A percentile compares a stretch with the other conserved stretches of the same genome.
phyloP scores from a whole-genome alignment of 805 yeast genomes.

The Candida dendrica region DNA sequence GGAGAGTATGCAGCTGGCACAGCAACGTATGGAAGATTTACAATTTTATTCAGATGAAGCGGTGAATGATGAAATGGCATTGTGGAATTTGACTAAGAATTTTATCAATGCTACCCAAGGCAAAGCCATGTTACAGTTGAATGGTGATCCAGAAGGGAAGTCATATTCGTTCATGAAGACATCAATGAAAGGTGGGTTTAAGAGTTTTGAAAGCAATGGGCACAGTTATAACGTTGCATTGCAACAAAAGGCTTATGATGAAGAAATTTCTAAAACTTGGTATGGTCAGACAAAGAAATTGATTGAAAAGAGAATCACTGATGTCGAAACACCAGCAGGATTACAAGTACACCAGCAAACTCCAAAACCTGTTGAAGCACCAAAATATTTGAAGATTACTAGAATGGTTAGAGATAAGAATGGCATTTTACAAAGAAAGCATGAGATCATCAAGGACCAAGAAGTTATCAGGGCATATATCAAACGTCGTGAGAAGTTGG shows the following conservation, averaged over 20 bases:
- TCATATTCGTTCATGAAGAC: conserved; percentile 85
- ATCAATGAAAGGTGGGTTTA: conserved; percentile 92
- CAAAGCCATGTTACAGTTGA: conserved; percentile 91
- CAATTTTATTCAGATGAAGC: conserved; percentile 45
- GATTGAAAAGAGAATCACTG: conserved; percentile 22
- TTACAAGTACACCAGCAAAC: conserved; percentile 19
- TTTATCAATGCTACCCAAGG: conserved; percentile 93
- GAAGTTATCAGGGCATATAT: conserved; percentile 81
- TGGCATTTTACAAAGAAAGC: conserved; percentile 76
- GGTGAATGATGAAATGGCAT: conserved; percentile 79
- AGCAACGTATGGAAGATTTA: conserved; percentile 76
- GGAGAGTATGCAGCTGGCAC: conserved; percentile 93
- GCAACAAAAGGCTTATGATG: conserved; percentile 89
- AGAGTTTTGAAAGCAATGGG: conserved; percentile 39
- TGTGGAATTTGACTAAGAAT: conserved; percentile 91
- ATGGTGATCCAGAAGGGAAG: conserved; percentile 91
- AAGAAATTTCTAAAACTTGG: conserved; percentile 87
- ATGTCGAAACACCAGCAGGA: not conserved
- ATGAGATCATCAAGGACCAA: conserved; percentile 77
- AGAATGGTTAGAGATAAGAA: conserved; percentile 78
- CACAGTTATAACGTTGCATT: conserved; percentile 75
- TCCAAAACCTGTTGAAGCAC: conserved; percentile 9
- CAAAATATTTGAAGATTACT: conserved; percentile 53
- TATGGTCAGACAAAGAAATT: conserved; percentile 67
- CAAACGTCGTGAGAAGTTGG: conserved; percentile 52